Evolutionary conservation across 2,329 filamentous ascomycete genomes (phyloP).

Genomic region (Celoporthe dispersa): DNA sequence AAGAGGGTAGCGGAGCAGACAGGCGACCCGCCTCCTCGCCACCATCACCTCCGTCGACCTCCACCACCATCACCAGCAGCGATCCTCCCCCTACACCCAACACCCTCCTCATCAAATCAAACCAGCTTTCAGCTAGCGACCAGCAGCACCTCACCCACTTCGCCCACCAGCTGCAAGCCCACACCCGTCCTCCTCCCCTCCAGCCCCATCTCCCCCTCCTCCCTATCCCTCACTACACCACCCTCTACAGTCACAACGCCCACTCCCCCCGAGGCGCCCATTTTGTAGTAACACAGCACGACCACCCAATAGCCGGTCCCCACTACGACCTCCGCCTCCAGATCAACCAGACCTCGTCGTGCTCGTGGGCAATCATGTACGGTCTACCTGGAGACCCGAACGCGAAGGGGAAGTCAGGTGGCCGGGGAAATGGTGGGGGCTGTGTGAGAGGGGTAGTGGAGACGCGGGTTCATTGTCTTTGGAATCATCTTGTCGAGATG

Average conservation of each 20-base stretch:
- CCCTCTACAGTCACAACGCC: constrained; percentile 43
- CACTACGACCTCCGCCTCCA: constrained; percentile 74
- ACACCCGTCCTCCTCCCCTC: constrained; percentile 34
- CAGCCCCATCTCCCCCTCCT: constrained; percentile 37
- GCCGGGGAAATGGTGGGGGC: constrained; percentile 34
- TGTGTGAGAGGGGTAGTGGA: constrained; percentile 63
- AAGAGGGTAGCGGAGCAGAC: background rate
- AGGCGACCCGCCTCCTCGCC: background rate
- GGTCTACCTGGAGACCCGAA: constrained; percentile 64
- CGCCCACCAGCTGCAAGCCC: constrained; percentile 38
- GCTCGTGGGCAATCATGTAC: constrained; percentile 69
- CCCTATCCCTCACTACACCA: constrained; percentile 40
- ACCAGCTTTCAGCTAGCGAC: background rate
- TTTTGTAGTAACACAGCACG: constrained; percentile 75
- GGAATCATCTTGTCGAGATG: constrained; percentile 66
- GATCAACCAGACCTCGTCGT: constrained; percentile 68
- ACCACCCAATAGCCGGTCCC: constrained; percentile 69
- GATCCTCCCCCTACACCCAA: no score
- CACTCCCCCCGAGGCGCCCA: constrained; percentile 48
- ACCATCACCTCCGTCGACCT: background rate
- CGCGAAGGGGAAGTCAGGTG: constrained; percentile 36
- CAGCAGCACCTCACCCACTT: constrained; percentile 44
- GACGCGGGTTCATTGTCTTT: constrained; percentile 64
- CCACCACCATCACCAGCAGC: no score
- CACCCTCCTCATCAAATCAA: background rate